A percentile compares a stretch with the other conserved stretches of the same genome.
phyloP scores from a whole-genome alignment of 306 rosid species.

The Acacia melanoxylon region DNA sequence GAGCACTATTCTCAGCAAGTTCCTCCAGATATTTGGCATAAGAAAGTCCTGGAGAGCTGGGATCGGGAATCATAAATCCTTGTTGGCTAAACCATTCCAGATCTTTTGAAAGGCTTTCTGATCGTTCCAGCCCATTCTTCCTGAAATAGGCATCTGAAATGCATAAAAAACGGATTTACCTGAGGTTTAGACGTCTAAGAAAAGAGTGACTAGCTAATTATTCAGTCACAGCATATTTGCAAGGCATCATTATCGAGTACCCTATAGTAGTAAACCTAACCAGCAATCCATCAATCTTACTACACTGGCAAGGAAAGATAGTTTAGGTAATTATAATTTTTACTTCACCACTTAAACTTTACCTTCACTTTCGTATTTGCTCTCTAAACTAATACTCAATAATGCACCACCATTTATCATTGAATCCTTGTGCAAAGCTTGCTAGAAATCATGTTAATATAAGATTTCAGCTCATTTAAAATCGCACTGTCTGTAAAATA shows the following conservation, averaged over 20 bases:
- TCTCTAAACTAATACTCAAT: not conserved
- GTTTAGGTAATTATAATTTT: too few relatives aligned
- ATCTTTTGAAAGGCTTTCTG: conserved; percentile 61
- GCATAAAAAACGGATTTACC: not conserved
- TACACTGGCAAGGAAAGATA: too few relatives aligned
- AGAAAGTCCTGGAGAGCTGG: conserved; percentile 63
- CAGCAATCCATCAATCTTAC: too few relatives aligned
- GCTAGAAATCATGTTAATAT: not conserved
- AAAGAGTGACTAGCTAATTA: not conserved
- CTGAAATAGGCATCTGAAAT: conserved; percentile 71
- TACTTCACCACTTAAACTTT: not conserved
- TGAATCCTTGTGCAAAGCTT: not conserved
- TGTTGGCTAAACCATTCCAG: conserved; percentile 61
- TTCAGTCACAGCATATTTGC: not conserved
- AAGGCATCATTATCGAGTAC: not conserved
- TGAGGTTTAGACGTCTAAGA: not conserved
- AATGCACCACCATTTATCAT: not conserved
- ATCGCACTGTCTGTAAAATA: not conserved
- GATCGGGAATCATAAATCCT: conserved; percentile 60
- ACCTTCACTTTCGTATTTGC: not conserved
- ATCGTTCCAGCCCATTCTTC: conserved; percentile 85
- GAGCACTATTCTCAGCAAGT: conserved; percentile 61
- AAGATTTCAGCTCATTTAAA: conserved; percentile 6
- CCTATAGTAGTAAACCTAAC: not conserved
- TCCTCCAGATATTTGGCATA: conserved; percentile 71